Percentiles rank a stretch among this genome's conserved stretches.
Conservation (phyloP, 2,329 filamentous ascomycete genomes). For the Penicillium crustosum region DNA sequence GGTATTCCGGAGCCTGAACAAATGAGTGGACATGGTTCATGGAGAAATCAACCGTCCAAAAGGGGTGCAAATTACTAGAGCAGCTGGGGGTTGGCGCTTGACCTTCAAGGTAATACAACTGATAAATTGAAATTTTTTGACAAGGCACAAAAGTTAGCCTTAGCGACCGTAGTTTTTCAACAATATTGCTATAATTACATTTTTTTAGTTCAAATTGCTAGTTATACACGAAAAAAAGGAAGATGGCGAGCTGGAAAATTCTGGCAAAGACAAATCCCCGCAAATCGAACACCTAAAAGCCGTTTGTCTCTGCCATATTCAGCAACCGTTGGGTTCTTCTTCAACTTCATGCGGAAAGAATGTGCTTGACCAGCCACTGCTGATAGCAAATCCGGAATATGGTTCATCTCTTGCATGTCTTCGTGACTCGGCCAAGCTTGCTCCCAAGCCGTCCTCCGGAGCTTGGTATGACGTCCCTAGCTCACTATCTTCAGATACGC, state of each 20-base stretch:
- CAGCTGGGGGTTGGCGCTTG: not conserved
- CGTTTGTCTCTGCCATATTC: not conserved
- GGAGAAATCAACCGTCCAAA: not conserved
- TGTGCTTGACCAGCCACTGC: slow-evolving; percentile 19
- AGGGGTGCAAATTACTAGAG: not conserved
- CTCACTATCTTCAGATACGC: not conserved
- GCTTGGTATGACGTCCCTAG: not conserved
- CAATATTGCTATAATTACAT: not conserved
- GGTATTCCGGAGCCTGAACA: not conserved
- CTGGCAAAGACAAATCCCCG: not conserved
- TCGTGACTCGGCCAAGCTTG: not conserved
- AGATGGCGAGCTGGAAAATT: not conserved
- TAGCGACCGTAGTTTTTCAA: too few species aligned
- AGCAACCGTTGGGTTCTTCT: not conserved
- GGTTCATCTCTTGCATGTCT: not conserved
- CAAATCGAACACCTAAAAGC: not conserved
- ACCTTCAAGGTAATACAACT: not conserved
- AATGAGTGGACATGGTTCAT: not conserved
- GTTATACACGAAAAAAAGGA: not conserved
- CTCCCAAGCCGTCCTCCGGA: not conserved
- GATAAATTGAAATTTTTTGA: not conserved
- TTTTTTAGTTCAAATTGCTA: not conserved
- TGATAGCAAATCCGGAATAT: slow-evolving; percentile 11
- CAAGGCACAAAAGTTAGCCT: too few species aligned
- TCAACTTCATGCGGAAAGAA: slow-evolving; percentile 5